phyloP scores from a whole-genome alignment of 345 rosid genomes.

The Geranium brycei region DNA sequence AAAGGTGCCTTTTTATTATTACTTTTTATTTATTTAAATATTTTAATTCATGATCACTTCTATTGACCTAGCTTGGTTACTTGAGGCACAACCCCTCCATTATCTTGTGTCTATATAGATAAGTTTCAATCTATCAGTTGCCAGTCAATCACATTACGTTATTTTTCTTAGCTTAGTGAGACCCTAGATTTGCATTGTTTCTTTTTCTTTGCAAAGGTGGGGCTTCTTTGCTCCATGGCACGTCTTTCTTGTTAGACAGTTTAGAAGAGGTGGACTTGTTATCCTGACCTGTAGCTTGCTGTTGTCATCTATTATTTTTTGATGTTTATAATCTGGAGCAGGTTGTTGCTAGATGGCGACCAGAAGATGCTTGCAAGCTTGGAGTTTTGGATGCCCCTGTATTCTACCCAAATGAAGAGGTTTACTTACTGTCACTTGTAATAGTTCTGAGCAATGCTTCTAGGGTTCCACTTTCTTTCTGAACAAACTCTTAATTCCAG shows the following conservation, averaged over 20 bases:
- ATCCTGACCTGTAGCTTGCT: no score
- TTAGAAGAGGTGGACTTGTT: no score
- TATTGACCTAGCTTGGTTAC: no score
- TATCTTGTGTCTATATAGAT: no score
- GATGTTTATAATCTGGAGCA: conserved; percentile 19
- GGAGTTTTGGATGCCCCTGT: conserved; percentile 73
- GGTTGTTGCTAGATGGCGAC: conserved; percentile 76
- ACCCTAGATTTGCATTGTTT: no score
- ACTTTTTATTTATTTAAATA: background rate
- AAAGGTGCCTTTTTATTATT: conserved; percentile 37
- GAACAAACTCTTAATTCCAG: conserved; percentile 26
- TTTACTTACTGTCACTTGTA: conserved; percentile 11
- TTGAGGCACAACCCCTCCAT: no score
- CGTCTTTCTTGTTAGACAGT: no score
- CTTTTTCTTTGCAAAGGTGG: no score
- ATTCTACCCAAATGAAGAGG: conserved; percentile 94
- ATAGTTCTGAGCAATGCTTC: background rate
- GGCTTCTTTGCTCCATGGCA: no score
- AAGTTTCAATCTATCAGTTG: no score
- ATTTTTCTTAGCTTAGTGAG: no score
- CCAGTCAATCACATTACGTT: no score
- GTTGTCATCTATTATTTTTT: background rate
- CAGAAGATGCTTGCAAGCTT: conserved; percentile 58
- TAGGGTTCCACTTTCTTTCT: background rate
- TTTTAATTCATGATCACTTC: background rate